Conservation (phyloP, 352 stramenopile species). For the Globisporangium cylindrosporum region DNA sequence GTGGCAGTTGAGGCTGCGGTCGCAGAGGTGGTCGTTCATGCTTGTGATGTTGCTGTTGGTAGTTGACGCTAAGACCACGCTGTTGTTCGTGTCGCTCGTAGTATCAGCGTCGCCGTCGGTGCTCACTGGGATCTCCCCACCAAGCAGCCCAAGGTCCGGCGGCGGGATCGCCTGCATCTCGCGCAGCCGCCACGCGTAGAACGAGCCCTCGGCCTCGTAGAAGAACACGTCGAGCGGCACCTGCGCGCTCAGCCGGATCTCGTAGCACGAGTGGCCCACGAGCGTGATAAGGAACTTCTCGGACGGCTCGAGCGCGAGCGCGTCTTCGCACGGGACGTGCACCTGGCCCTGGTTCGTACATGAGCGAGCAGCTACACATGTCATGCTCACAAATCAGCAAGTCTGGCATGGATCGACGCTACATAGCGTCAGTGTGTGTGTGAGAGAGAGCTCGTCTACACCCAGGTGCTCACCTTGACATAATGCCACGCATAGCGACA, state of each 20-base stretch:
- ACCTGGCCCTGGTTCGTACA: slow-evolving; percentile 48
- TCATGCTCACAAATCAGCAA: no score
- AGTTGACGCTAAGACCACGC: not conserved
- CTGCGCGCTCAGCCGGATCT: slow-evolving; percentile 32
- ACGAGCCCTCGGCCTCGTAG: slow-evolving; percentile 34
- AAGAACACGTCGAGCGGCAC: slow-evolving; percentile 52
- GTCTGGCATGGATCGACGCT: no score
- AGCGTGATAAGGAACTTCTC: slow-evolving; percentile 60
- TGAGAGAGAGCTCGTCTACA: not conserved
- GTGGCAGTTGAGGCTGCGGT: slow-evolving; percentile 27
- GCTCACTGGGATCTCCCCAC: not conserved
- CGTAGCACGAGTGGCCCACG: slow-evolving; percentile 53
- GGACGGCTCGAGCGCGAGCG: slow-evolving; percentile 33
- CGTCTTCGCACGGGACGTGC: slow-evolving; percentile 47
- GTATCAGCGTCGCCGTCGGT: not conserved
- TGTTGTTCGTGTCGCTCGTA: not conserved
- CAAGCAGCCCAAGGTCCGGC: slow-evolving; percentile 6
- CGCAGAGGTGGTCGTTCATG: slow-evolving; percentile 25
- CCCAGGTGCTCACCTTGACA: not conserved
- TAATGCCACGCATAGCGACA: not conserved
- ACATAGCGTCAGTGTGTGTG: no score
- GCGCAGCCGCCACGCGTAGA: slow-evolving; percentile 17
- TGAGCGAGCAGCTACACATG: slow-evolving; percentile 14
- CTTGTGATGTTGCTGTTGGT: not conserved
- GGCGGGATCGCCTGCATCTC: slow-evolving; percentile 18